Evolutionary conservation across 345 rosid genomes (phyloP).

Genomic region (Melaleuca quinquenervia): DNA sequence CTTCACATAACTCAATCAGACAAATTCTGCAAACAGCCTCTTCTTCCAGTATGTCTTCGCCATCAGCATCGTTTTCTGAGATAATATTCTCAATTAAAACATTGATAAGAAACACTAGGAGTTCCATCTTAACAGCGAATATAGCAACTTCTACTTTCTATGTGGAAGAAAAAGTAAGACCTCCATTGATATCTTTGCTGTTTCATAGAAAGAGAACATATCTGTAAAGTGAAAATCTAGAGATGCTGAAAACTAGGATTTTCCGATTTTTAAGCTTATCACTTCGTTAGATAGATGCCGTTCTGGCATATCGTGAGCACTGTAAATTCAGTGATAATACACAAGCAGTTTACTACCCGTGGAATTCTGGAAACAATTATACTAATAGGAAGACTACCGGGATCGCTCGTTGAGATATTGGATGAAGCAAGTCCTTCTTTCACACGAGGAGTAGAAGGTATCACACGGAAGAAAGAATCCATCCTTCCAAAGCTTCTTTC

Average conservation of each 20-base stretch:
- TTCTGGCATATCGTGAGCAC: not conserved
- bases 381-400: not conserved
- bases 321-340: not conserved
- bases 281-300: not conserved
- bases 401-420: conserved; percentile 20
- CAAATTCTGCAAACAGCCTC: conserved; percentile 97
- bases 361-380: not conserved
- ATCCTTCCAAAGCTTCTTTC: conserved; percentile 54
- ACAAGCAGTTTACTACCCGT: not conserved
- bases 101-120: not conserved
- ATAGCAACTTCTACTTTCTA: not conserved
- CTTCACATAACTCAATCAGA: conserved; percentile 79
- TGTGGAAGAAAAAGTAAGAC: not conserved
- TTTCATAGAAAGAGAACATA: not conserved
- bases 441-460: conserved; percentile 71
- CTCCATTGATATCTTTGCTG: not conserved
- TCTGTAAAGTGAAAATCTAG: not conserved
- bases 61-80: conserved; percentile 48
- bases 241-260: not conserved
- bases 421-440: conserved; percentile 42
- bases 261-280: not conserved
- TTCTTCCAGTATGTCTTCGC: conserved; percentile 87
- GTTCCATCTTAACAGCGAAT: not conserved
- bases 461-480: conserved; percentile 87
- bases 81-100: conserved; percentile 1